Evolutionary conservation across 306 rosid species (phyloP).

Genomic region (Morella rubra): DNA sequence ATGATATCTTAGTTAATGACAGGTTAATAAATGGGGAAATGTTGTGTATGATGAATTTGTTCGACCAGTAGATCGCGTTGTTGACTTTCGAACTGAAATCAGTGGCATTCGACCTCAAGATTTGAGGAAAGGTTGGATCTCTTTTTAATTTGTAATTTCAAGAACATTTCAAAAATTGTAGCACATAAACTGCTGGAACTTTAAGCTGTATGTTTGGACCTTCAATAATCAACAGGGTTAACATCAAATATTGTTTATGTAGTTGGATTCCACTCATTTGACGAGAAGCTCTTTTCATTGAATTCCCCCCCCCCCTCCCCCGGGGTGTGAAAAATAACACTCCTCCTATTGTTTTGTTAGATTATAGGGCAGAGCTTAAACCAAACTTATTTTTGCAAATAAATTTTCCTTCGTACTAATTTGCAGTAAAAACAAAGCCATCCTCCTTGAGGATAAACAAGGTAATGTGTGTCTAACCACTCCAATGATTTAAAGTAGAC

Average conservation of each 20-base stretch:
- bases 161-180: constrained; percentile 4
- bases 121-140: constrained; percentile 67
- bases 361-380: not conserved
- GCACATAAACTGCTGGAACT: constrained; percentile 11
- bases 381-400: not conserved
- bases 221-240: constrained; percentile 15
- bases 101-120: constrained; percentile 92
- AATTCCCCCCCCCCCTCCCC: not conserved
- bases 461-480: not conserved
- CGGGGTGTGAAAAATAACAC: too few relatives aligned
- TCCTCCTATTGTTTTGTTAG: not conserved
- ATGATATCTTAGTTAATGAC: constrained; percentile 39
- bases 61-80: constrained; percentile 74
- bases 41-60: constrained; percentile 82
- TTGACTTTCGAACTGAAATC: constrained; percentile 83
- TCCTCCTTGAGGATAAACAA: not conserved
- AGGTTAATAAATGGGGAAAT: constrained; percentile 96
- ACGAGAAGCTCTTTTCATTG: not conserved
- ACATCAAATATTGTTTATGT: constrained; percentile 4
- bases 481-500: not conserved
- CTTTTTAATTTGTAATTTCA: constrained; percentile 21
- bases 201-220: not conserved
- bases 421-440: not conserved
- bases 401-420: not conserved
- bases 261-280: not conserved